Base-by-base conservation (phyloP, 1,284 basidiomycete genomes). In the Pseudozyma thailandica region DNA sequence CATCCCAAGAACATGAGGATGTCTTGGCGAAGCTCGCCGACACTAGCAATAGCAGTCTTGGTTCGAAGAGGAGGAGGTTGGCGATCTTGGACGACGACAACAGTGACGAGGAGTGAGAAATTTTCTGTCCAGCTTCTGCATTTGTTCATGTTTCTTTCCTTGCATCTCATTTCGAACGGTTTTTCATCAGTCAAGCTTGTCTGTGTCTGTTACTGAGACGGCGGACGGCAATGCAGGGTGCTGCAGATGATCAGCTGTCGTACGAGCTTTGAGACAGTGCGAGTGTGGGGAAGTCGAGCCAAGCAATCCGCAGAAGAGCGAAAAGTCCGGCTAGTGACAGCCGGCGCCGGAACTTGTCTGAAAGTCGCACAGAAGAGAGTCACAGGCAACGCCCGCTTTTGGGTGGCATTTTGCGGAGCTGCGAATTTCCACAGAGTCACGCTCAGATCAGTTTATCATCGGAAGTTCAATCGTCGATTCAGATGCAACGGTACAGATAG, bases 41-140 rank as follows among this genome's bases (percentile, higher is more conserved):
- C 7, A 12, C 46, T 2, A 46, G 37, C 21, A 45, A 15, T 25
- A 38, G 38, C n/a, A 25, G 46, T 35, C 18, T 18, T n/a, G 37
- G 47, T 9, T 31, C 39, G 9, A 66, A 66, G 44, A 66, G 50
- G 49, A 57, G 56, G 37, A 51, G 63, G 26, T 15, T 66, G 52
- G 63, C 63, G 25, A 56, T 66, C 27, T 23, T 60, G 18, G 63
- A 66, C 25, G 56, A 66, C 12, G 63, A 66, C 35, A 51, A 66
- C 20, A 51, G 53, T 25, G 56, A 66, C 6, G 48, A 50, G 4
- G 48, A 50, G 35, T 50, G 30, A 50, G 18, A 13, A 21, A 23
- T 18, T 2, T 23, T 25, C 13, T 35, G n/a, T 35, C n/a, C 33
- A 35, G 8, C 15, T 16, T n/a, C 6, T 35, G 33, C 33, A 35